Evolutionary conservation across 805 yeast species (phyloP).

Genomic region (Lipomyces starkeyi): DNA sequence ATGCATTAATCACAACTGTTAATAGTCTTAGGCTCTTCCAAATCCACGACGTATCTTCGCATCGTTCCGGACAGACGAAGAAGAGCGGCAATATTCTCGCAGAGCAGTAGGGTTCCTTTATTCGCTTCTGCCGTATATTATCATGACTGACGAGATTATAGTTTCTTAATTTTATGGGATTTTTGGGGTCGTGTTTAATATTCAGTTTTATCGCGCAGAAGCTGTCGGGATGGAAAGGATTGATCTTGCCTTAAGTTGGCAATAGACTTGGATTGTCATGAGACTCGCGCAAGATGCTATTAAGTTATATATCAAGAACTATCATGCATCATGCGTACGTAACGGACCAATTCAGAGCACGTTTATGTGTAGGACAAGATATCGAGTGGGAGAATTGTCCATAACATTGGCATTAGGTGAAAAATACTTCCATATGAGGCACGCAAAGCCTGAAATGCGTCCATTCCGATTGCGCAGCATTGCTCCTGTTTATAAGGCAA

Average conservation of each 20-base stretch:
- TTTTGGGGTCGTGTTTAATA: conserved; percentile 77
- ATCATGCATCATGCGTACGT: background rate
- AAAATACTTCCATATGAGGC: background rate
- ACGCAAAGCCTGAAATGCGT: background rate
- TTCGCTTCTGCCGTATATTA: background rate
- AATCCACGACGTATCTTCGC: conserved; percentile 80
- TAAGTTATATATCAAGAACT: background rate
- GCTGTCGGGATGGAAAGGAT: conserved; percentile 35
- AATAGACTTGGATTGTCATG: background rate
- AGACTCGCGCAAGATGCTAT: background rate
- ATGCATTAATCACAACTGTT: background rate
- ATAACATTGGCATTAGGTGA: background rate
- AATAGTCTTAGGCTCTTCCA: conserved; percentile 58
- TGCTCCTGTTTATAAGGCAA: background rate
- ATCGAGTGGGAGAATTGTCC: background rate
- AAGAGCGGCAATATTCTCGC: conserved; percentile 76
- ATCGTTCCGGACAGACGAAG: conserved; percentile 84
- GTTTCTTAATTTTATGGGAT: conserved; percentile 79
- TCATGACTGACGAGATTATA: background rate
- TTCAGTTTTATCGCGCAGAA: conserved; percentile 81
- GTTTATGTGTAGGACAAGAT: too few relatives aligned
- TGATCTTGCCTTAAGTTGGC: conserved; percentile 13
- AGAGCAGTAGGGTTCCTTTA: conserved; percentile 58
- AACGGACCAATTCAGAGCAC: background rate
- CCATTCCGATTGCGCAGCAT: background rate